Conservation (phyloP, 345 rosid genomes). For the Citrus medica region DNA sequence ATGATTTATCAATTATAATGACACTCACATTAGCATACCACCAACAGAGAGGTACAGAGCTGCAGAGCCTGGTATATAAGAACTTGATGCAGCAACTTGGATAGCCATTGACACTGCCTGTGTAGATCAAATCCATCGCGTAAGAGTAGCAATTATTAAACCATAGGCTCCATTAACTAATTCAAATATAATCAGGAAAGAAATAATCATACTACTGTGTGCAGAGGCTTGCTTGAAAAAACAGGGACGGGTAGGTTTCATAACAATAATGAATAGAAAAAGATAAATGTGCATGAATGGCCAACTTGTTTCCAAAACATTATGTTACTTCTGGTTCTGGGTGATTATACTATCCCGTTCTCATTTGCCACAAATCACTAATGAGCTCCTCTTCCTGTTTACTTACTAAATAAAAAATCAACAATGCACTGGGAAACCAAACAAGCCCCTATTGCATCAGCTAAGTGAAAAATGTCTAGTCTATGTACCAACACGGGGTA, state of each 20-base stretch:
- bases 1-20: neutral
- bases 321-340: neutral
- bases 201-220: neutral
- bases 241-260: neutral
- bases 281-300: neutral
- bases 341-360: neutral
- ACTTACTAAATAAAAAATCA: neutral
- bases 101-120: conserved; percentile 84
- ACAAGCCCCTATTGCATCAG: neutral
- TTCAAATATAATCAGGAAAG: neutral
- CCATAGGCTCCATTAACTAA: neutral
- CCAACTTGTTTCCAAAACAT: neutral
- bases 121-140: conserved; percentile 15
- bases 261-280: neutral
- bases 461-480: neutral
- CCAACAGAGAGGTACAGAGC: conserved; percentile 78
- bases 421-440: neutral
- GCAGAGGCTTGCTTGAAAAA: neutral
- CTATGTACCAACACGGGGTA: neutral
- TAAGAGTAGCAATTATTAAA: neutral
- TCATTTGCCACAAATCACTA: neutral
- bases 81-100: conserved; percentile 73
- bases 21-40: conserved; percentile 80
- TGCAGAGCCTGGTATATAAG: conserved; percentile 35
- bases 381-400: neutral